Evolutionary conservation across 1,284 basidiomycete species (phyloP).

Genomic region (Afroboletus lepidellus): DNA sequence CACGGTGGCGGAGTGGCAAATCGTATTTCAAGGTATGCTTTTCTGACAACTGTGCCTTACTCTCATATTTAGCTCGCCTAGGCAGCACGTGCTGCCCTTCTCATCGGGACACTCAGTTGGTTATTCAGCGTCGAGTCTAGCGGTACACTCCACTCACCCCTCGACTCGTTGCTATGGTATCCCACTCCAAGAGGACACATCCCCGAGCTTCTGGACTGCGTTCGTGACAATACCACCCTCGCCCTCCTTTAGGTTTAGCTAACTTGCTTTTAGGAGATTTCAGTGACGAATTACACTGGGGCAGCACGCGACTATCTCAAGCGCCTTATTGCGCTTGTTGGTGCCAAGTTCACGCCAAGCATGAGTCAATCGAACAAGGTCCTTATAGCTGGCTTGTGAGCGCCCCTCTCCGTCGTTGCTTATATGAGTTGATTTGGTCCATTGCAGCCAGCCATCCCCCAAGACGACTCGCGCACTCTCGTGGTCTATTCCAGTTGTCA

Average conservation of each 20-base stretch:
- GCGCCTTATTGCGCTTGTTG: conserved; percentile 74
- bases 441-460: conserved; percentile 23
- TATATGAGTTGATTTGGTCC: neutral
- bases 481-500: conserved; percentile 85
- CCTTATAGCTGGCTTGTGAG: conserved; percentile 81
- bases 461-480: conserved; percentile 62
- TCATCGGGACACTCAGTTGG: conserved; percentile 80
- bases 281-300: conserved; percentile 87
- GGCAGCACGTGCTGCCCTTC: conserved; percentile 37
- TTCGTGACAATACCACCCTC: conserved; percentile 27
- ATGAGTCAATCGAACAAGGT: conserved; percentile 76
- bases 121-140: conserved; percentile 73
- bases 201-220: conserved; percentile 44
- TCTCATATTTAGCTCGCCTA: neutral
- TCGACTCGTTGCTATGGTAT: conserved; percentile 61
- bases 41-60: too few species aligned
- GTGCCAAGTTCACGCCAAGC: conserved; percentile 76
- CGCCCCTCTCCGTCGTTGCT: neutral
- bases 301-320: conserved; percentile 83
- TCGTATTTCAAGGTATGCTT: conserved; percentile 63
- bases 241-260: neutral
- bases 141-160: conserved; percentile 61
- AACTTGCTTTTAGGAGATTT: conserved; percentile 54
- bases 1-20: conserved; percentile 62
- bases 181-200: conserved; percentile 47